phyloP scores from a whole-genome alignment of 2,329 filamentous ascomycete genomes.

The Emergomyces africanus region DNA sequence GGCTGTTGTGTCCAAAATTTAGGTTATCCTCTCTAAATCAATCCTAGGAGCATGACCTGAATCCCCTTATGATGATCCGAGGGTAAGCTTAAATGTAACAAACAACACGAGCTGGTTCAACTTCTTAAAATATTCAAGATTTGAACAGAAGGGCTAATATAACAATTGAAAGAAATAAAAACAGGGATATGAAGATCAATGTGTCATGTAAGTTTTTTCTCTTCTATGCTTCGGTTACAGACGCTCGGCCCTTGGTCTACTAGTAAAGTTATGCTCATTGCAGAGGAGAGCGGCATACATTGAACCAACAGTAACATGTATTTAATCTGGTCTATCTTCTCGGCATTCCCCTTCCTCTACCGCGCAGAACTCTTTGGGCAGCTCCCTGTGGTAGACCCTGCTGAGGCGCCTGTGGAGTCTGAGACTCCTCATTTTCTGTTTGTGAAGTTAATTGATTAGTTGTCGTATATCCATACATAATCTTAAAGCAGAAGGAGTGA shows the following conservation, averaged over 20 bases:
- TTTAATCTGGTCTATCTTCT: conserved; percentile 46
- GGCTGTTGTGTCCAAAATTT: neutral
- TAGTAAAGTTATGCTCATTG: neutral
- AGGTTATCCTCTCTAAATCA: neutral
- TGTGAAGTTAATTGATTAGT: neutral
- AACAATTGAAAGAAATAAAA: neutral
- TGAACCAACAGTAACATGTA: neutral
- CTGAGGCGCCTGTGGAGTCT: conserved; percentile 66
- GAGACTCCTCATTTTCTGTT: conserved; percentile 78
- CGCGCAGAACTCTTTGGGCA: conserved; percentile 74
- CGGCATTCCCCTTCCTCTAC: conserved; percentile 82
- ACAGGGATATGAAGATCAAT: neutral
- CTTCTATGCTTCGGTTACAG: neutral
- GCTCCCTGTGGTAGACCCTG: conserved; percentile 65
- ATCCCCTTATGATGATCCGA: neutral
- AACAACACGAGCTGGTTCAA: neutral
- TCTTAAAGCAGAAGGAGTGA: neutral
- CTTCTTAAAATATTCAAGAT: neutral
- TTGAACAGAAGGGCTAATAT: neutral
- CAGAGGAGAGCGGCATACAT: neutral
- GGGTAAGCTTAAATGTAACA: neutral
- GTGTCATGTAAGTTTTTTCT: neutral
- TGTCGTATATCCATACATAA: neutral
- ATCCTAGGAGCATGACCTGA: neutral
- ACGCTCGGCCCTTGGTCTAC: neutral